Evolutionary conservation across 441 rosid species (phyloP), one percentile per base, ranked within the genome.

Genomic region (Daphne laureola): DNA sequence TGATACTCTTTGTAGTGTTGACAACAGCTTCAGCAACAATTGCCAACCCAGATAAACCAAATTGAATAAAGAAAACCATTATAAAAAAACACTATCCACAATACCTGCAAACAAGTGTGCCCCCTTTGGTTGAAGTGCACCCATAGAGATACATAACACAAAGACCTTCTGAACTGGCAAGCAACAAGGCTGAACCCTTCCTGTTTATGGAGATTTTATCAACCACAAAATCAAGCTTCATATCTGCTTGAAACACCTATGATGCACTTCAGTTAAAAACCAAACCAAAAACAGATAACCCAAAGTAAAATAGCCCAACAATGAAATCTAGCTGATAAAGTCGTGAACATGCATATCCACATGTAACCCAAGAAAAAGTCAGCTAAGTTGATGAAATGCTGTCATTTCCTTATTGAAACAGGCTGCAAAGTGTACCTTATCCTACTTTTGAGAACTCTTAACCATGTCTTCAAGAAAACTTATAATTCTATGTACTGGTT

Each of bases 101-200:
- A 18, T 66, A 92, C 97, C 96, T 90, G 91, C 97, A 87, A 69
- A 82, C 38, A 53, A 76, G 73, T 49, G 75, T 56, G 48, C 79
- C 79, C 51, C 75, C 80, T 17, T 73, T 57, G 36, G 59, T 45
- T 64, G 89, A 77, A 64, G 80, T 68, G 45, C 81, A 81, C 35
- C 97, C 96, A 58, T 78, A 90, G 53, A 94, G 84, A 53, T 79
- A 74, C 88, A 90, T 81, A 18, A 83, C 80, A 58, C 75, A 75
- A 17, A 90, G 58, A n/a, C 85, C 85, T 71, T 79, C 78, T 4
- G 81, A 66, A 57, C 97, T 93, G 13, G 74, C 64, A 51, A 90
- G 81, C 63, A 82, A 58, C 54, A 90, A 35, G 45, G 96, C 90
- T 45, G 98, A 83, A 68, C 95, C 94, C 58, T 78, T 77, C 62